phyloP scores from a whole-genome alignment of 192 early-diverging fungal species.

The Rhizophlyctis rosea region DNA sequence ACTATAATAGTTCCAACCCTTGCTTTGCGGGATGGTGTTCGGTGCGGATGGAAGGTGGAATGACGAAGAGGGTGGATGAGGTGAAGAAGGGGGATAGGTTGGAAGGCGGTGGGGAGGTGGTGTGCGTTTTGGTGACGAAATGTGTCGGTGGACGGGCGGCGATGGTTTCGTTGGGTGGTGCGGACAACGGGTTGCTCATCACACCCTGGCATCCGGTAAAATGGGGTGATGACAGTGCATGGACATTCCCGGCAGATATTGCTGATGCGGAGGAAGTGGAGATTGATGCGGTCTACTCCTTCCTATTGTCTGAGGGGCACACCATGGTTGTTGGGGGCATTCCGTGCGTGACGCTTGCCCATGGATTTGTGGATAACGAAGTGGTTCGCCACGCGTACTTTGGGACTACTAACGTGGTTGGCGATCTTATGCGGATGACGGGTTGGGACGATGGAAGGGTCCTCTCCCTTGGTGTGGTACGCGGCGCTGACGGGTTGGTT shows the following conservation, averaged over 20 bases:
- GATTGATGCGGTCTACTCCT: conserved; percentile 15
- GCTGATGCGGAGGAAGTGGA: background rate
- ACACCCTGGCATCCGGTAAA: conserved; percentile 34
- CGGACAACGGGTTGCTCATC: conserved; percentile 18
- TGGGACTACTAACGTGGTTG: conserved; percentile 21
- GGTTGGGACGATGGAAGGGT: conserved; percentile 25
- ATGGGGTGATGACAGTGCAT: background rate
- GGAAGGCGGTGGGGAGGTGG: background rate
- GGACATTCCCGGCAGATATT: conserved; percentile 20
- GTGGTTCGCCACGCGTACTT: conserved; percentile 27
- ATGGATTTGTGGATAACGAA: conserved; percentile 11
- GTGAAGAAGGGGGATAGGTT: conserved; percentile 22
- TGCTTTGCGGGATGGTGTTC: conserved; percentile 23
- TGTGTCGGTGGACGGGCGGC: background rate
- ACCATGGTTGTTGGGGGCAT: conserved; percentile 19
- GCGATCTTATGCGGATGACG: background rate
- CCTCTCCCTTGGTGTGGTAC: conserved; percentile 11
- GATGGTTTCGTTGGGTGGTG: background rate
- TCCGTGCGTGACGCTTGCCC: conserved; percentile 24
- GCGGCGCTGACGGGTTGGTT: too few species aligned
- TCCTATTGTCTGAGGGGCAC: conserved; percentile 10
- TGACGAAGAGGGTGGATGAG: conserved; percentile 6
- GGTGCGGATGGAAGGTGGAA: conserved; percentile 13
- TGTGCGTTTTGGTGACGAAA: conserved; percentile 13
- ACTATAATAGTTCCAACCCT: background rate